Evolutionary conservation across 192 early-diverging fungal genomes (phyloP), one percentile per base, ranked within the genome.

Genomic region (Umbelopsis ramanniana): DNA sequence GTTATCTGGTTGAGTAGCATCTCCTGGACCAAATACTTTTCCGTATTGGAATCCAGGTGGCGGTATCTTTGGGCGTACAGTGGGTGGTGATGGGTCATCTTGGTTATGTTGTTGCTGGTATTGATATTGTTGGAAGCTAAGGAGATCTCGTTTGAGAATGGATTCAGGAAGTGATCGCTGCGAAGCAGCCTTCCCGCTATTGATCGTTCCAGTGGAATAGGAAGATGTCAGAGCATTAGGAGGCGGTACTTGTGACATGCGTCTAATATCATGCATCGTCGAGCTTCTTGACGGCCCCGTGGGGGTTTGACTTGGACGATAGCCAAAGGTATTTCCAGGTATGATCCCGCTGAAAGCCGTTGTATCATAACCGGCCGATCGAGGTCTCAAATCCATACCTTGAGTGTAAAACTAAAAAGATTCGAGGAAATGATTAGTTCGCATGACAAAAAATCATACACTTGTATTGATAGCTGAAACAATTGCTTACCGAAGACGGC

Each of bases 81-180:
- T 29, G 26, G 57, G 57, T 17, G 57, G 57, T 17, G 26, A 35
- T 35, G 57, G 57, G 14, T 37, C 17, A 19, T 29, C 57, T 63
- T 63, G 57, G 48, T n/a, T 17, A 37, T 35, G 57, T 19, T 63
- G 57, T 35, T 63, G 57, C 26, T 63, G 57, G 29, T 63, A 63
- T 63, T 63, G 57, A 35, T 63, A 63, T 63, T 63, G 57, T 26
- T 63, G 57, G 19, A 63, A 63, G 33, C 33, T 63, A 26, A 29
- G 15, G 26, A 63, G 33, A 37, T 63, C 57, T 63, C 57, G 33
- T 37, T 63, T 29, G 12, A 63, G 33, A 17, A 63, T 37, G 17
- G 57, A 35, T 26, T 63, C 57, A 0, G 57, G 57, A 8, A 63
- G 33, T 37, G 57, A 63, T 29, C 57, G 57, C 35, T 63, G 57